phyloP scores from a whole-genome alignment of 208 protist genomes.

The Naegleria lovaniensis region DNA sequence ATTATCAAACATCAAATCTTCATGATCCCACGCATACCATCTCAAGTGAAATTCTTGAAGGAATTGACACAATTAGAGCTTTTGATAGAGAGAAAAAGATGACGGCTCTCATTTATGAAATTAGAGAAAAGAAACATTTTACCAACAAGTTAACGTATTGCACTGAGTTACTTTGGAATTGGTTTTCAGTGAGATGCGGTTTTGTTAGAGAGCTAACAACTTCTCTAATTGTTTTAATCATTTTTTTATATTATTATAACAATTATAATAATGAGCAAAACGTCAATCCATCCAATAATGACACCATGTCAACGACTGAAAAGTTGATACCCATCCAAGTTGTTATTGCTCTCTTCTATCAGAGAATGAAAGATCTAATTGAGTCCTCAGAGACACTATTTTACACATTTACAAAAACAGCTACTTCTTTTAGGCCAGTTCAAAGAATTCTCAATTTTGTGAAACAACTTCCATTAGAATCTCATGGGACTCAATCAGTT shows the following conservation, averaged over 20 bases:
- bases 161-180: background rate
- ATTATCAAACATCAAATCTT: background rate
- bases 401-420: slow-evolving; percentile 41
- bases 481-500: background rate
- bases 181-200: background rate
- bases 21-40: background rate
- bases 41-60: slow-evolving; percentile 47
- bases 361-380: slow-evolving; percentile 39
- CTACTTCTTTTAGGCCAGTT: slow-evolving; percentile 26
- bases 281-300: no score
- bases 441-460: slow-evolving; percentile 39
- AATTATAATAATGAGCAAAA: background rate
- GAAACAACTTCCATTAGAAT: slow-evolving; percentile 5
- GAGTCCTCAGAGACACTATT: slow-evolving; percentile 63
- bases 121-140: background rate
- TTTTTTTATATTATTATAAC: background rate
- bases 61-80: slow-evolving; percentile 54
- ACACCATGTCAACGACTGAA: no score
- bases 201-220: background rate
- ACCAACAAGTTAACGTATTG: background rate
- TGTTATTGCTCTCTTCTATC: background rate
- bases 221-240: background rate
- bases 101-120: background rate
- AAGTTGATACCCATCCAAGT: background rate
- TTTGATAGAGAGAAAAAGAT: slow-evolving; percentile 29